phyloP scores from a whole-genome alignment of 1,284 basidiomycete genomes.

The Moniliophthora roreri region DNA sequence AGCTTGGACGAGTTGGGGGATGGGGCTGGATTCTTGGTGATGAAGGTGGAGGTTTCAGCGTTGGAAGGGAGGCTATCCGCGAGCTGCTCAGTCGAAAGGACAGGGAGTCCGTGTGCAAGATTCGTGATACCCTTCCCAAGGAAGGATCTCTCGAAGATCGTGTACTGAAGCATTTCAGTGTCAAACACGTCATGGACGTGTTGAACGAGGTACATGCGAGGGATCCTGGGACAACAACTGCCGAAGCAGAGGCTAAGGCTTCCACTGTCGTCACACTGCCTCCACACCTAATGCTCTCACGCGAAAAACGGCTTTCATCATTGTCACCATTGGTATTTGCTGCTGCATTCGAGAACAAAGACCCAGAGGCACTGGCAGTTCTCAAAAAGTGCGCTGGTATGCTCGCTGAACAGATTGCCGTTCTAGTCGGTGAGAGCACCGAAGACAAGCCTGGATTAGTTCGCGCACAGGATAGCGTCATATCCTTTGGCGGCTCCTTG shows the following conservation, averaged over 20 bases:
- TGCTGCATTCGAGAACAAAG: conserved; percentile 63
- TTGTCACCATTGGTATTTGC: conserved; percentile 73
- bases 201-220: conserved; percentile 54
- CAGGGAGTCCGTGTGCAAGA: conserved; percentile 41
- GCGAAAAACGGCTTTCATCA: conserved; percentile 73
- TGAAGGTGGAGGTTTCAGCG: conserved; percentile 75
- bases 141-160: conserved; percentile 38
- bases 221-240: conserved; percentile 11
- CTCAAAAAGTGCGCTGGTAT: conserved; percentile 47
- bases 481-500: conserved; percentile 77
- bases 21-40: conserved; percentile 86
- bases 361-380: conserved; percentile 60
- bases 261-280: conserved; percentile 22
- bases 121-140: conserved; percentile 22
- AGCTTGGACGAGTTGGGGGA: conserved; percentile 71
- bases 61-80: conserved; percentile 71
- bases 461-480: conserved; percentile 51
- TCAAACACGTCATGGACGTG: conserved; percentile 58
- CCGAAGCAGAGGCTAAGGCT: conserved; percentile 40
- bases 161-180: conserved; percentile 56
- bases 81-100: conserved; percentile 62
- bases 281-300: conserved; percentile 38
- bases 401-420: conserved; percentile 61
- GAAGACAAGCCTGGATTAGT: conserved; percentile 40
- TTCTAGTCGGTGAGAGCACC: conserved; percentile 45